Conservation (phyloP, 2,329 filamentous ascomycete genomes). For the Hypoxylon sp. region DNA sequence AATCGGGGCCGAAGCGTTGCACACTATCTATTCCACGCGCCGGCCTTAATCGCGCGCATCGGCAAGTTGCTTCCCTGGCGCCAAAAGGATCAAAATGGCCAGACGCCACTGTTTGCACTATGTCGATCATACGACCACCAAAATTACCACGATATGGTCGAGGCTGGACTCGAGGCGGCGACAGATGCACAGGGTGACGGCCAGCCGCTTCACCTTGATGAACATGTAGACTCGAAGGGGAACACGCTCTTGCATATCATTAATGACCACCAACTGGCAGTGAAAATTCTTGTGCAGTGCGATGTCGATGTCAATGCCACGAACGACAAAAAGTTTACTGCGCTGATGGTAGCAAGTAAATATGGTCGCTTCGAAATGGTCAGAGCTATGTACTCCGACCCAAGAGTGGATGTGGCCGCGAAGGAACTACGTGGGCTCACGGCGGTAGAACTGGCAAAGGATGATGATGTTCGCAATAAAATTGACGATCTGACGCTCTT, state of each 20-base stretch:
- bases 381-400: constrained; percentile 86
- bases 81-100: constrained; percentile 93
- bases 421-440: constrained; percentile 91
- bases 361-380: constrained; percentile 97
- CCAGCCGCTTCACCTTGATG: constrained; percentile 87
- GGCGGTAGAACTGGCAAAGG: constrained; percentile 95
- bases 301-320: constrained; percentile 97
- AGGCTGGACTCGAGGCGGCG: constrained; percentile 82
- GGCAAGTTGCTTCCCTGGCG: constrained; percentile 88
- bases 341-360: constrained; percentile 98
- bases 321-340: constrained; percentile 95
- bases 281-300: constrained; percentile 83
- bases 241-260: constrained; percentile 98
- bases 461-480: constrained; percentile 95
- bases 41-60: constrained; percentile 81
- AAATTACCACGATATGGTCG: constrained; percentile 89
- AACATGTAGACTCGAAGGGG: constrained; percentile 92
- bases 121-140: constrained; percentile 96
- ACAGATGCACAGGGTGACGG: constrained; percentile 82
- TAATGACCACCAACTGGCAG: constrained; percentile 83
- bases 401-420: constrained; percentile 86
- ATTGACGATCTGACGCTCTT: constrained; percentile 95
- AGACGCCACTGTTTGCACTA: constrained; percentile 96
- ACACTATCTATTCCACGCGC: constrained; percentile 97
- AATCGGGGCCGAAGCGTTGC: constrained; percentile 88